These are phyloP conservation scores for Aspergillus tamarii DNA, from an alignment of 2,329 filamentous ascomycete species.

Conservation along the genomic window DNA sequence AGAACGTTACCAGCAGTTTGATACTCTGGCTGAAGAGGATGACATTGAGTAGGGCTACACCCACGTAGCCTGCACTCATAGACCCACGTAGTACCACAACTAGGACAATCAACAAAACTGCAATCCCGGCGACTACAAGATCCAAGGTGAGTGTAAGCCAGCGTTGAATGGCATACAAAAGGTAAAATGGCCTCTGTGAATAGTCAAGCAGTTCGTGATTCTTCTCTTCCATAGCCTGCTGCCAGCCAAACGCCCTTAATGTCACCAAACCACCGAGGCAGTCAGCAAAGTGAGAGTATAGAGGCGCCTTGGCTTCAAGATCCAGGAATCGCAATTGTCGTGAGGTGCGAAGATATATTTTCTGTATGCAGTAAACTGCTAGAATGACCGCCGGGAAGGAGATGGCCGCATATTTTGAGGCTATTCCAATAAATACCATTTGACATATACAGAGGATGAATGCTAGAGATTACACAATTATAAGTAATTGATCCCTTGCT, in stretches of 20 bases:
- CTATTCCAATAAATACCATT: constrained; percentile 53
- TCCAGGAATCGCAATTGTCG: constrained; percentile 64
- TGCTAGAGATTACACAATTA: constrained; percentile 14
- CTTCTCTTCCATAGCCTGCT: constrained; percentile 45
- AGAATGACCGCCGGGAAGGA: constrained; percentile 54
- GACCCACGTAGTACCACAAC: constrained; percentile 50
- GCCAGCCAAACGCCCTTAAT: constrained; percentile 61
- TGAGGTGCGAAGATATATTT: constrained; percentile 63
- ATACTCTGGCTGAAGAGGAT: constrained; percentile 58
- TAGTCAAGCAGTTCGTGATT: constrained; percentile 55
- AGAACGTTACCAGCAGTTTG: constrained; percentile 55
- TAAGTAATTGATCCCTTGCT: neutral
- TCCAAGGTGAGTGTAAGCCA: constrained; percentile 60
- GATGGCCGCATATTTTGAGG: constrained; percentile 53
- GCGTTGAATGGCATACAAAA: constrained; percentile 60
- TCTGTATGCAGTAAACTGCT: constrained; percentile 56
- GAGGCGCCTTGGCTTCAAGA: constrained; percentile 63
- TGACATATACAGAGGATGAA: constrained; percentile 47
- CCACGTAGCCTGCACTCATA: constrained; percentile 54
- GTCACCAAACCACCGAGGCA: constrained; percentile 60
- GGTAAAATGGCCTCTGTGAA: constrained; percentile 61
- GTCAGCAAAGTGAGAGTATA: constrained; percentile 62
- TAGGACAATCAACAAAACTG: constrained; percentile 53
- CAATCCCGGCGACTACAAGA: constrained; percentile 54
- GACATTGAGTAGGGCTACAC: constrained; percentile 58